Evolutionary conservation across 805 yeast species (phyloP), one percentile per base, ranked within the genome.

Genomic region (Saturnispora sanitii): DNA sequence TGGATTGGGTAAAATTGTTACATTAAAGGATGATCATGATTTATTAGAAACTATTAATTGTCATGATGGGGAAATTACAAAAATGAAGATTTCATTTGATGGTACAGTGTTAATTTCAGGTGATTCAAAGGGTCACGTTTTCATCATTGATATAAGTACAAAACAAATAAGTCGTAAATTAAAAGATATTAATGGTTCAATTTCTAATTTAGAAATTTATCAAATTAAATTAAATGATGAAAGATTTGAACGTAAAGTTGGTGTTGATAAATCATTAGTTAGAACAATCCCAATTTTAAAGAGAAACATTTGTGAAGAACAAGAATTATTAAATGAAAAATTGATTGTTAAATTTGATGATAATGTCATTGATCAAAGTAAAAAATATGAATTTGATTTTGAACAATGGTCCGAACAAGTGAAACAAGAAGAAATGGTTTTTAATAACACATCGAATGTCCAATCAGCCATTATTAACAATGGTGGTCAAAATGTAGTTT

Each of bases 31-130:
- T 38, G 84, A 77, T 48, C 64, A 65, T 9, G 69, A 73, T 30
- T 58, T 74, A 41, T 50, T 58, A 13, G 63, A 62, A 16, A 72
- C 85, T 0, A 70, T 81, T 38, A 68, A 71, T 4, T 77, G 73
- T 40, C 81, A 73, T 50, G 61, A 59, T 21, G 56, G 57, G 5
- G 45, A 53, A 2, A 73, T 82, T 2, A 73, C 84, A 0, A 62
- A 73, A 30, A 48, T 87, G 38, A 66, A 64, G 2, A 58, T 83
- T 2, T 76, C 87, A 5, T 62, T 82, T 53, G 96, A 88, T 55
- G 95, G 90, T 4, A 75, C 88, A 15, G 57, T 65, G 28, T 52
- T 88, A 5, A 63, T 82, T 3, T 73, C 86, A 5, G 96, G 96
- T 27, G 94, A 84, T 54, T 57, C 69, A 0, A 53, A 50, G n/a